Evolutionary conservation across 75 land plant genomes (phyloP), one percentile per base, ranked within the genome.

Genomic region (Isoetes taiwanensis): DNA sequence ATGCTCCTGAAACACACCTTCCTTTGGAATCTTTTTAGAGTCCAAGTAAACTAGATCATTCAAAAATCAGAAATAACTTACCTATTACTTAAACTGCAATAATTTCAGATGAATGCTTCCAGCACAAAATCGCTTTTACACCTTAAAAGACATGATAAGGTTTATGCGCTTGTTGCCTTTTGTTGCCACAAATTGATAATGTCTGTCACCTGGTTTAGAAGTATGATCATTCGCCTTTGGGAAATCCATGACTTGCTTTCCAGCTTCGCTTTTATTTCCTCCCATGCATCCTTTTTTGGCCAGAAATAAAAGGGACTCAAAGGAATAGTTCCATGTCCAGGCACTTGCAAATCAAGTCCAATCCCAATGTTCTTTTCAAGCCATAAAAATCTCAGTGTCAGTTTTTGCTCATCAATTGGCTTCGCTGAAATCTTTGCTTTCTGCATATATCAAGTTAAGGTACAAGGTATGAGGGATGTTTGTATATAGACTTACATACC

Each of bases 201-300:
- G 41, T 88, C 98, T 3, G 98, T 93, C 23, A 89, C 98, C 68
- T 93, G 95, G 64, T 93, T 93, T 57, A 93, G 90, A 61, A 93
- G 85, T 34, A 84, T 77, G 37, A 93, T 81, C 58, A 80, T 84
- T 30, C 84, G 72, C 65, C 78, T 79, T 43, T 68, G 75, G 3
- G 98, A 93, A 27, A 93, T 93, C 98, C 98, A 93, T 3, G 81
- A 76, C 77, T 93, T 93, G 66, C 90, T 85, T 60, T 91, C 97
- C 5, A 88, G 71, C 66, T 64, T 52, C 0, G 82, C 46, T 62
- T 88, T 93, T 55, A 93, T 85, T 65, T 93, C 90, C 57, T 93
- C 98, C 98, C 98, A 93, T 2, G 98, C 98, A 70, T 93, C 98
- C 74, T 93, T 88, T 34, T 86, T 69, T 0, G 98, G 98, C 98